Evolutionary conservation across 192 early-diverging fungal species (phyloP), one percentile per base, ranked within the genome.

Genomic region (Entomortierella lignicola): DNA sequence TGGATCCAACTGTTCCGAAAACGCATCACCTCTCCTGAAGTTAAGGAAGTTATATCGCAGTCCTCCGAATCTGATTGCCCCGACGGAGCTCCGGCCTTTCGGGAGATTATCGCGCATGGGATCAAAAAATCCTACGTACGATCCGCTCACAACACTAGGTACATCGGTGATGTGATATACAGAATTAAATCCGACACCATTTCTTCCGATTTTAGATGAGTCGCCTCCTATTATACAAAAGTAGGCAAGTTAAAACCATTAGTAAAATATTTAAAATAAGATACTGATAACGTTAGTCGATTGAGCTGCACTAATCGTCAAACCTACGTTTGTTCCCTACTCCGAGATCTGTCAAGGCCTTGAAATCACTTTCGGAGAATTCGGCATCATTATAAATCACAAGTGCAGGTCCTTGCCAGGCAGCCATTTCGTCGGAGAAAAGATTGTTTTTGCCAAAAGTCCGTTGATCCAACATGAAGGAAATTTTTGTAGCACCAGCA

Each of bases 141-240:
- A 41, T 21, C 68, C 68, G 18, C 77, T 80, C 23, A 80, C 55
- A 44, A 82, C 44, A n/a, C 68, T 71, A 0, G 81, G 75, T 20
- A 82, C 66, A 44, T 82, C 81, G 1, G 75, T 80, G 31, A 79
- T 26, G 31, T 82, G 81, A 53, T 72, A 82, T 8, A 50, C 66
- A 31, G 44, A 56, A 29, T 79, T 67, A 37, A 82, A 82, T 5
- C 81, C 81, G 10, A 60, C 42, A 4, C 81, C 81, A 32, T 77
- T 69, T 4, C 63, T 67, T 18, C 81, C 81, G 17, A 82, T 79
- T 34, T 71, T 77, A 8, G 53, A 56, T 1, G 60, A 31, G 25
- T 77, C 57, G 4, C 60, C 26, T 6, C 52, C 71, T 73, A 55
- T 20, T 23, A 25, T 21, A 25, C 25, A 25, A 4, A 29, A 6